Evolutionary conservation across 495 filamentous ascomycete species (phyloP).

Genomic region (Margaritispora aquatica): DNA sequence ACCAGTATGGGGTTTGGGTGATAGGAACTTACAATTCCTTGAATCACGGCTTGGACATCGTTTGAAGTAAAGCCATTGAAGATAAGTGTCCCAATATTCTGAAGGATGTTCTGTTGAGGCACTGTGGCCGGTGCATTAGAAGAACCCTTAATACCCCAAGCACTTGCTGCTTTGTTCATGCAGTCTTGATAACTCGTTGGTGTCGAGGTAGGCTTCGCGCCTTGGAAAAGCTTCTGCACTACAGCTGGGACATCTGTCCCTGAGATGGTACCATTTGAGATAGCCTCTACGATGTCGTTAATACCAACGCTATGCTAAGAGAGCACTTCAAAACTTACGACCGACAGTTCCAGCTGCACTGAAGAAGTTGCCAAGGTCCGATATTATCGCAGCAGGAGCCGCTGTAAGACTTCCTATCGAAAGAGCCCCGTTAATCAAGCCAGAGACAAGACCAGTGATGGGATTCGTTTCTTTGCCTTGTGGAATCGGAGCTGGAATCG

Average conservation of each 20-base stretch:
- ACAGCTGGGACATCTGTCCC: conserved; percentile 11
- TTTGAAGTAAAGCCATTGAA: conserved; percentile 9
- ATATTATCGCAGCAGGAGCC: conserved; percentile 7
- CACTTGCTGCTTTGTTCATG: not conserved
- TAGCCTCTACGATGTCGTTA: conserved; percentile 9
- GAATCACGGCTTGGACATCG: conserved; percentile 9
- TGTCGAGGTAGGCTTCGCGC: conserved; percentile 5
- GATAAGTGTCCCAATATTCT: conserved; percentile 4
- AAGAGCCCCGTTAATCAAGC: not conserved
- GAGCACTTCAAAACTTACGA: not conserved
- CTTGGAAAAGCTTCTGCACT: conserved; percentile 11
- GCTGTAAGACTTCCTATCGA: conserved; percentile 3
- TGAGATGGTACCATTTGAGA: conserved; percentile 13
- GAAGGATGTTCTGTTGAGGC: conserved; percentile 9
- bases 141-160: not conserved
- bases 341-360: not conserved
- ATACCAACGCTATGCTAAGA: not conserved
- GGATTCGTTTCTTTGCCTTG: not conserved
- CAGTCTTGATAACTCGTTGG: conserved; percentile 3
- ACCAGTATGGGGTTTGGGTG: too few relatives aligned
- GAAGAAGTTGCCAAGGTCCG: not conserved
- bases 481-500: conserved; percentile 1
- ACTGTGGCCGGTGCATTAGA: not conserved
- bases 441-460: conserved; percentile 3
- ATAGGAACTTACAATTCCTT: conserved; percentile 12